Evolutionary conservation across 148 eudicot species (phyloP).

Genomic region (Polygonum aviculare): DNA sequence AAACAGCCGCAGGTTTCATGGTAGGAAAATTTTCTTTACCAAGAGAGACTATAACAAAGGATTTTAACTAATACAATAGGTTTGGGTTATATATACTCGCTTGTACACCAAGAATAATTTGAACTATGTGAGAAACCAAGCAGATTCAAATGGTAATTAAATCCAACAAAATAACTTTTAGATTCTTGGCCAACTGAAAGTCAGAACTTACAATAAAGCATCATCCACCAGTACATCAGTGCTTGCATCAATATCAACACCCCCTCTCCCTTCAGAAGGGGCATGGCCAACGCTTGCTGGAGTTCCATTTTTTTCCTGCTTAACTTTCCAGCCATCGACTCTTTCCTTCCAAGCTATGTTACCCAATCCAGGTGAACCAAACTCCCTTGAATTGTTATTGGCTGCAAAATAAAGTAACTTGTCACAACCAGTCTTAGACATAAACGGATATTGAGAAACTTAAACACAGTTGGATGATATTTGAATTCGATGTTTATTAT

Average conservation of each 20-base stretch:
- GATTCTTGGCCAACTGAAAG: not conserved
- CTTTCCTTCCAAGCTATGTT: conserved; percentile 46
- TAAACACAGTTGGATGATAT: not conserved
- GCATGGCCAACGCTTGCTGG: conserved; percentile 37
- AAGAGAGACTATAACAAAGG: not conserved
- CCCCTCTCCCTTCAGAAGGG: conserved; percentile 35
- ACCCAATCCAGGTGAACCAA: conserved; percentile 39
- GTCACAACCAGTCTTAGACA: not conserved
- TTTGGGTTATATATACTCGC: not conserved
- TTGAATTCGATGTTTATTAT: not conserved
- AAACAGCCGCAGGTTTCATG: not conserved
- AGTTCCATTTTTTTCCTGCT: conserved; percentile 28
- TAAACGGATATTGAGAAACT: not conserved
- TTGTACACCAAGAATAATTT: not conserved
- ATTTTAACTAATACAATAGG: not conserved
- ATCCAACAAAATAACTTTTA: not conserved
- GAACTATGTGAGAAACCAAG: not conserved
- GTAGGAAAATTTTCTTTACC: too few species aligned
- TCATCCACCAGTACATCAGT: conserved; percentile 6
- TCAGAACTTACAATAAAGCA: conserved; percentile 20
- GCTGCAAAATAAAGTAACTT: conserved; percentile 19
- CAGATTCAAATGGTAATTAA: not conserved
- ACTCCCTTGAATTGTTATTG: conserved; percentile 30
- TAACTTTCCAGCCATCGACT: conserved; percentile 45
- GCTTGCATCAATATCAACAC: conserved; percentile 33